Conservation (phyloP, 179 eudicot genomes). For the Sideroxylon spinosum region DNA sequence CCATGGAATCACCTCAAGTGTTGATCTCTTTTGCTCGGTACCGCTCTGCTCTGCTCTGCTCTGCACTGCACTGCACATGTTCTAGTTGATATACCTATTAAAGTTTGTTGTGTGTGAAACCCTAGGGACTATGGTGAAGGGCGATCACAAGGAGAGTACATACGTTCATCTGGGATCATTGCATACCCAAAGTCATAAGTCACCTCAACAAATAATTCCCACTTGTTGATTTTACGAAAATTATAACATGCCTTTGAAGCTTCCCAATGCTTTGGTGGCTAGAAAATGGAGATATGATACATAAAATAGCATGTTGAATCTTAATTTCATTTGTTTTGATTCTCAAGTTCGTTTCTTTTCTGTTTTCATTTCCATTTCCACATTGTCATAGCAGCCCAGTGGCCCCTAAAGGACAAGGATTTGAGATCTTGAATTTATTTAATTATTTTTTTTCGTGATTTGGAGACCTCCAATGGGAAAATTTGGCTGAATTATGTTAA, state of each 20-base stretch:
- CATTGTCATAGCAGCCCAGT: not conserved
- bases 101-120: constrained; percentile 1
- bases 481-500: not conserved
- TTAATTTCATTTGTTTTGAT: not conserved
- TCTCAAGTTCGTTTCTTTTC: not conserved
- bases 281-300: not conserved
- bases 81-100: not conserved
- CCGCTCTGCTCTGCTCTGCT: not conserved
- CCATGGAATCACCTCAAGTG: constrained; percentile 71
- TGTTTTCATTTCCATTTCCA: not conserved
- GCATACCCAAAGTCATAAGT: constrained; percentile 52
- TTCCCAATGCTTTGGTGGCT: not conserved
- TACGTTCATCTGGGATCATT: constrained; percentile 65
- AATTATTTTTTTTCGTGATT: not conserved
- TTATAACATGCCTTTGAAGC: not conserved
- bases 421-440: not conserved
- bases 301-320: not conserved
- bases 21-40: constrained; percentile 66
- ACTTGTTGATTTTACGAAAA: not conserved
- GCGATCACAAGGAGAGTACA: constrained; percentile 60
- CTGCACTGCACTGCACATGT: not conserved
- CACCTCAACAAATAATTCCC: not conserved
- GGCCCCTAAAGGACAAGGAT: not conserved
- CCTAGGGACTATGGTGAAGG: constrained; percentile 70
- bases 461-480: not conserved